Percentiles rank a stretch among this genome's conserved stretches.
These are phyloP conservation scores for Plasmodium sp. DNA, from an alignment of 169 alveolate species.

Conservation along the genomic window DNA sequence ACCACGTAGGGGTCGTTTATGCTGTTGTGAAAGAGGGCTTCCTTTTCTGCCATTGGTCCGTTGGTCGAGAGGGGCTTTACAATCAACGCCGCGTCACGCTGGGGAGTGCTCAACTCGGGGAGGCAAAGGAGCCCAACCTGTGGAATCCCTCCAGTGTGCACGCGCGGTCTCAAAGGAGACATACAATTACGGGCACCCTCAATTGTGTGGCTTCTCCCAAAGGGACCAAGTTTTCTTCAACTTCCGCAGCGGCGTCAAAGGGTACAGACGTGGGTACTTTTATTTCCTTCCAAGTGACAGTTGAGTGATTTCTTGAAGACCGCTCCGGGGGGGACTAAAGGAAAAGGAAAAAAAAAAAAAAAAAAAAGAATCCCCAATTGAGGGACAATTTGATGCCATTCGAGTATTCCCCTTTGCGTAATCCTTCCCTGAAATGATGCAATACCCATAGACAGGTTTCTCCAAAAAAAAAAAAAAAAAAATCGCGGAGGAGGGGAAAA, in stretches of 20 bases:
- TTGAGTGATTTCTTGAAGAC: background rate
- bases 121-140: background rate
- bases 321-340: background rate
- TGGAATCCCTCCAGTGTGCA: background rate
- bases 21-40: slow-evolving; percentile 44
- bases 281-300: background rate
- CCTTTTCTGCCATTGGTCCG: slow-evolving; percentile 21
- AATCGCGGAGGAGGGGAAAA: background rate
- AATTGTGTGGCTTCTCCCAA: background rate
- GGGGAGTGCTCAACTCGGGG: background rate
- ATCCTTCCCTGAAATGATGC: background rate
- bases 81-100: background rate
- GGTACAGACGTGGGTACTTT: background rate
- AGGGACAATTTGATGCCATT: background rate
- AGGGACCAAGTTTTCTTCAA: background rate
- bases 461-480: background rate
- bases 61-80: background rate
- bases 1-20: slow-evolving; percentile 62
- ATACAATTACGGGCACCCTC: background rate
- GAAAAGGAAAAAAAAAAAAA: too few relatives aligned
- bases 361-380: background rate
- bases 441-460: background rate
- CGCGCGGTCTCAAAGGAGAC: background rate
- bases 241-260: background rate
- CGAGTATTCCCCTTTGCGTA: background rate